phyloP scores from a whole-genome alignment of 176 grass and related monocot species.

The Cocos nucifera region DNA sequence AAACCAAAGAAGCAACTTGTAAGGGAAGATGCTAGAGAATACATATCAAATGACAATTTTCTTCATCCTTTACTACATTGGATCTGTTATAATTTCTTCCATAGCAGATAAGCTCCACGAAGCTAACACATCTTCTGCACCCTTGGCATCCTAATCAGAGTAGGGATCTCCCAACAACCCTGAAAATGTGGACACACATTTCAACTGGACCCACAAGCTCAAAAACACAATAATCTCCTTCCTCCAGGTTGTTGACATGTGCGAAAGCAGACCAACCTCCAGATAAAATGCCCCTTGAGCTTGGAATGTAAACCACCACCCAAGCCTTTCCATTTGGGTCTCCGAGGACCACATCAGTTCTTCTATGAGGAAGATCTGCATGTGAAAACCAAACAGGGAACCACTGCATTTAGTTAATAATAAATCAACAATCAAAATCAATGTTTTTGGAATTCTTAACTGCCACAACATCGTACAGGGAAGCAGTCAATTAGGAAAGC shows the following conservation, averaged over 20 bases:
- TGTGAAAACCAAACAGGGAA: constrained; percentile 65
- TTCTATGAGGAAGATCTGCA: constrained; percentile 44
- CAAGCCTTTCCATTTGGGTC: constrained; percentile 44
- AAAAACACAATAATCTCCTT: constrained; percentile 79
- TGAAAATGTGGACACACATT: constrained; percentile 66
- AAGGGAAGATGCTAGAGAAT: too few species aligned
- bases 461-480: too few species aligned
- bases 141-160: too few species aligned
- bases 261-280: constrained; percentile 66
- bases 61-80: too few species aligned
- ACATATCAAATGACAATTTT: too few species aligned
- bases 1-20: too few species aligned
- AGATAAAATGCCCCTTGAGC: constrained; percentile 37
- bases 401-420: constrained; percentile 33
- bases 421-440: too few species aligned
- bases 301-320: constrained; percentile 51
- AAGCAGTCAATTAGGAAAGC: too few species aligned
- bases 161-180: constrained; percentile 3
- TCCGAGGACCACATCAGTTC: constrained; percentile 41
- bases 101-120: too few species aligned
- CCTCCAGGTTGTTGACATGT: constrained; percentile 62
- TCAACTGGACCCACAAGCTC: constrained; percentile 46
- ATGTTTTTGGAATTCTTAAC: too few species aligned
- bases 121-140: too few species aligned
- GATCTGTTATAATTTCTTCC: too few species aligned